phyloP scores from a whole-genome alignment of 257 asterid species.

The Coffea eugenioides region DNA sequence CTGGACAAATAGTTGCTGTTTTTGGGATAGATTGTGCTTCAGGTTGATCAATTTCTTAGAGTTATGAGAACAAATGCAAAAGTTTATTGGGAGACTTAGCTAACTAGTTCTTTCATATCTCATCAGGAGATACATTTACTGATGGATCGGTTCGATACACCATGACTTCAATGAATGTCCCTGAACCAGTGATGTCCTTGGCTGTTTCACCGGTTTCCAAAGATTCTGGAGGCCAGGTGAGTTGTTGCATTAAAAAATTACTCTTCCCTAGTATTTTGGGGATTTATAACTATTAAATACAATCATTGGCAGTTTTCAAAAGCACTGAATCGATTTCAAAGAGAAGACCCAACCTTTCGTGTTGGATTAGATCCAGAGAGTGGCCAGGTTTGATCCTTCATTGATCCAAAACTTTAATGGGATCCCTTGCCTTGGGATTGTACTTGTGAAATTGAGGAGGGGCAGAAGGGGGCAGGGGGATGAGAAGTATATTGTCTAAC shows the following conservation, averaged over 20 bases:
- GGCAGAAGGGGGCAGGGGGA: background rate
- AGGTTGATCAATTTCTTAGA: conserved; percentile 39
- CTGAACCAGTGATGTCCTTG: conserved; percentile 99
- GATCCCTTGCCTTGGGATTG: conserved; percentile 2
- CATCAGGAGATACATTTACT: conserved; percentile 94
- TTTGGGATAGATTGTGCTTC: conserved; percentile 98
- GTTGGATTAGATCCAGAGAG: conserved; percentile 97
- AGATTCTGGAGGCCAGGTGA: conserved; percentile 96
- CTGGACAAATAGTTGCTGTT: conserved; percentile 99
- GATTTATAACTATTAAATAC: conserved; percentile 3
- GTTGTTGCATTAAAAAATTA: conserved; percentile 22
- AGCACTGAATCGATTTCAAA: conserved; percentile 97
- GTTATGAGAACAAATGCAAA: background rate
- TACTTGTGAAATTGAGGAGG: background rate
- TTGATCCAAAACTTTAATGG: conserved; percentile 6
- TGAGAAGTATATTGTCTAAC: conserved; percentile 13
- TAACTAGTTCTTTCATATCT: conserved; percentile 13
- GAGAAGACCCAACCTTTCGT: conserved; percentile 97
- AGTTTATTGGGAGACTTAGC: background rate
- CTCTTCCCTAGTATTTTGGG: conserved; percentile 18
- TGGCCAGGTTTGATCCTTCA: conserved; percentile 61
- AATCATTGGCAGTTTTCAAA: conserved; percentile 79
- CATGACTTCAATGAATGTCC: conserved; percentile 99
- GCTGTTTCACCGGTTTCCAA: conserved; percentile 93
- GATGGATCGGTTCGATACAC: conserved; percentile 94